These are phyloP conservation scores for Dendrothele bispora DNA, from an alignment of 768 basidiomycete genomes.

Conservation along the genomic window DNA sequence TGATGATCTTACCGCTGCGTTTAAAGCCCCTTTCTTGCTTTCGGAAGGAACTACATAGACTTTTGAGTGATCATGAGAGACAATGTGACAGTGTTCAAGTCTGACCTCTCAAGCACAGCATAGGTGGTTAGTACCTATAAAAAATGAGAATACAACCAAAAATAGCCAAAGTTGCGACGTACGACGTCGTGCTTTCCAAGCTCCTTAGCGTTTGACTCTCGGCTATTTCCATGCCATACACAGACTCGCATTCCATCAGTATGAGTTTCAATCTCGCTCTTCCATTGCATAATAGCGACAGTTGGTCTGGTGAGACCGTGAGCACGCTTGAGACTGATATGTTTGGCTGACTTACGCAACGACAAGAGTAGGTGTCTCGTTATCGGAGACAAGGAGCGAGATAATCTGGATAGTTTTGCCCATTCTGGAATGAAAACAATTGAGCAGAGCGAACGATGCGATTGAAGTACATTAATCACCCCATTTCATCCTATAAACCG, in stretches of 20 bases:
- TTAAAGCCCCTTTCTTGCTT: conserved; percentile 94
- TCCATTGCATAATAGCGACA: conserved; percentile 79
- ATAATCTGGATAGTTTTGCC: conserved; percentile 98
- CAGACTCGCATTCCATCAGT: conserved; percentile 82
- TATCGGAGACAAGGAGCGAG: conserved; percentile 78
- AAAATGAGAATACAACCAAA: neutral
- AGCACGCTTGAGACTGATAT: conserved; percentile 53
- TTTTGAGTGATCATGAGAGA: conserved; percentile 1
- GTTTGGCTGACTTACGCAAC: conserved; percentile 68
- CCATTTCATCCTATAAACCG: conserved; percentile 77
- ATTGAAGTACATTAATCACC: conserved; percentile 58
- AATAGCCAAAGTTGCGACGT: no score
- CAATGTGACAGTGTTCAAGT: neutral
- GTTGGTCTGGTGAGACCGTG: conserved; percentile 38
- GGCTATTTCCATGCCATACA: conserved; percentile 87
- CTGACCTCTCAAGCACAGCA: conserved; percentile 74
- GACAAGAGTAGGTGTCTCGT: conserved; percentile 82
- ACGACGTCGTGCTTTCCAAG: conserved; percentile 89
- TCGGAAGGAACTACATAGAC: conserved; percentile 67
- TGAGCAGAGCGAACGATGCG: conserved; percentile 4
- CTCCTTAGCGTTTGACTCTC: conserved; percentile 64
- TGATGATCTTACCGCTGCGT: conserved; percentile 78
- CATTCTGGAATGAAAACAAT: conserved; percentile 53
- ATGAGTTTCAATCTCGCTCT: conserved; percentile 87
- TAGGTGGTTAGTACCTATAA: conserved; percentile 80